Conservation (phyloP, 257 asterid species). For the Solanum medicagineum region DNA sequence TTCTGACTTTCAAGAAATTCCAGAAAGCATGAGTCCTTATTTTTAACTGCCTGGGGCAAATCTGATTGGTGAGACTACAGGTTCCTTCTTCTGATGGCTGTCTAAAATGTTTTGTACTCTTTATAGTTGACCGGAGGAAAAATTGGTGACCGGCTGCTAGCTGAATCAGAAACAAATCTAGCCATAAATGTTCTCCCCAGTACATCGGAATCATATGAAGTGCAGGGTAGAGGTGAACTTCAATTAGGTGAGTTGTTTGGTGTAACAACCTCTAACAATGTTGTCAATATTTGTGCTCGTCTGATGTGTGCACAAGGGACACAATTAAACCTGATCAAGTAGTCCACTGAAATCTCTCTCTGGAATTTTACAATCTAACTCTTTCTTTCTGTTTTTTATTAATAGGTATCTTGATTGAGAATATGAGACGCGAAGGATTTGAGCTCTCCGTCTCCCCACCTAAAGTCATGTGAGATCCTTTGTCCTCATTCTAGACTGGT, state of each 20-base stretch:
- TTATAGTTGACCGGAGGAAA: conserved; percentile 90
- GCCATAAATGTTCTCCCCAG: conserved; percentile 89
- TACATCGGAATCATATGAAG: conserved; percentile 88
- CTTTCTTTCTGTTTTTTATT: not conserved
- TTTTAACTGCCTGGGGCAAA: not conserved
- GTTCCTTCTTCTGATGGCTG: not conserved
- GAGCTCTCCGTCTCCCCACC: conserved; percentile 98
- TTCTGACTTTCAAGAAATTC: not conserved
- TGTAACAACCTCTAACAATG: not conserved
- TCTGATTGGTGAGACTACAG: not conserved
- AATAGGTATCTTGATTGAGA: conserved; percentile 91
- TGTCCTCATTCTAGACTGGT: not conserved
- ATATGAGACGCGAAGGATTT: conserved; percentile 98
- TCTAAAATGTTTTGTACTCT: not conserved
- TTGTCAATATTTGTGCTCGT: not conserved
- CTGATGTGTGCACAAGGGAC: not conserved
- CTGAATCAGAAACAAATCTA: conserved; percentile 96
- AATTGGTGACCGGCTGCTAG: conserved; percentile 85
- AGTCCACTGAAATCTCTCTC: not conserved
- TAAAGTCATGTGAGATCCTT: conserved; percentile 84
- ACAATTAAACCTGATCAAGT: not conserved
- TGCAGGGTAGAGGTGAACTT: conserved; percentile 99
- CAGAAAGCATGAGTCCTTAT: not conserved
- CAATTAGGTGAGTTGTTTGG: conserved; percentile 62
- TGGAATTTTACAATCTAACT: not conserved